Evolutionary conservation across 1,139 yeast genomes (phyloP), one percentile per base, ranked within the genome.

Genomic region (Taphrina wiesneri): DNA sequence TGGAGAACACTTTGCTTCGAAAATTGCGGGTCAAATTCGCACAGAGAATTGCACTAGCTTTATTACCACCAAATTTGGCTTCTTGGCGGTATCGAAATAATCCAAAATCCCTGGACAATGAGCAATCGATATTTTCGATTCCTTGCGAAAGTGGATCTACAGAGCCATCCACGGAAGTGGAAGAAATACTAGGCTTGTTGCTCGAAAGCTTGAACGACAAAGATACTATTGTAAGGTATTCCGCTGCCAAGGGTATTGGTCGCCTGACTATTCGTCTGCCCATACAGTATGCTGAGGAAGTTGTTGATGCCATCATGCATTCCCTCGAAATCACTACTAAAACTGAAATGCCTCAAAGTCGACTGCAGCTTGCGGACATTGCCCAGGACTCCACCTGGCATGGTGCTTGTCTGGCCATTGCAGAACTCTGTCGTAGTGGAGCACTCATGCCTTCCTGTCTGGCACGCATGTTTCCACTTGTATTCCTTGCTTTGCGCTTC

Each of bases 241-340:
- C 82, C 2, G 78, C 80, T 3, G 80, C 85, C 4, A 82, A 81
- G 68, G 81, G 82, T 2, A 67, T 82, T 0, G 79, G 84, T 0
- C 73, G 82, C 43, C 72, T 82, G 1, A 68, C 71, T 19, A 69
- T 81, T 3, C 76, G 76, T 2, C 65, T 67, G 2, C 76, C 71
- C n/a, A 62, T 51, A 4, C 73, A 72, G 0, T 72, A 76, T 51
- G 75, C 73, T 28, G 62, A 67, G 2, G 82, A 82, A 30, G 73
- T 82, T 0, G 63, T 78, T 1, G 71, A 70, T 1, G 74, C 73
- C 7, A 68, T 81, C 2, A 28, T 78, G 0, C 70, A 67, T 1
- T 71, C 74, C 15, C 71, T 80, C 21, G 76, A 74, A 1, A 70
- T 69, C 13, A 71, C 73, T 23, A 64, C 69, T 9, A 49, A 70